These are phyloP conservation scores for Pythium angustatum DNA, from an alignment of 352 stramenopile genomes.

Conservation along the genomic window DNA sequence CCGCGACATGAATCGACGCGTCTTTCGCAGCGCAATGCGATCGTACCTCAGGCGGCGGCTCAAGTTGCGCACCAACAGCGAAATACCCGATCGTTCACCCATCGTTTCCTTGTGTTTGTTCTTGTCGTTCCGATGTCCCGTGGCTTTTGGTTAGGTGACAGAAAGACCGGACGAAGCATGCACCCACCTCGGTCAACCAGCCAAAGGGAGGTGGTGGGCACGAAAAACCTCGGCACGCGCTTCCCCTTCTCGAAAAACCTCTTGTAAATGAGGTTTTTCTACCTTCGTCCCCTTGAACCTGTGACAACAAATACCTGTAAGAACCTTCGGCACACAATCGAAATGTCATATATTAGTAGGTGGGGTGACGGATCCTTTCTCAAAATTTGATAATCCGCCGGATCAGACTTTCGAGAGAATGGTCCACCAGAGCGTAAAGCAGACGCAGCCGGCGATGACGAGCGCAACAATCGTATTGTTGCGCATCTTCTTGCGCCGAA, in stretches of 20 bases:
- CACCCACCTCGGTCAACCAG: slow-evolving; percentile 15
- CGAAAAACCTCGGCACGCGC: slow-evolving; percentile 17
- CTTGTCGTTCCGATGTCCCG: not conserved
- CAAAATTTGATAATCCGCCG: slow-evolving; percentile 12
- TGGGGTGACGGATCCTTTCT: not conserved
- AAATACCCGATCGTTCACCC: slow-evolving; percentile 74
- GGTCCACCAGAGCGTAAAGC: slow-evolving; percentile 97
- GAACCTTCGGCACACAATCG: no score
- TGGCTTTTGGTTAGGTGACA: slow-evolving; percentile 9
- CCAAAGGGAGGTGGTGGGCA: slow-evolving; percentile 3
- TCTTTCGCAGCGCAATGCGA: not conserved
- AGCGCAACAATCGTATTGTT: slow-evolving; percentile 97
- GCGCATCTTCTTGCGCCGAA: slow-evolving; percentile 94
- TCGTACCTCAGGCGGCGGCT: slow-evolving; percentile 82
- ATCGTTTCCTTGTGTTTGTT: slow-evolving; percentile 15
- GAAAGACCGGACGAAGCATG: slow-evolving; percentile 6
- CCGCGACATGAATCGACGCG: slow-evolving; percentile 2
- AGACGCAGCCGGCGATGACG: slow-evolving; percentile 95
- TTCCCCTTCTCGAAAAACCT: slow-evolving; percentile 12
- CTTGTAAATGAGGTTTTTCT: slow-evolving; percentile 17
- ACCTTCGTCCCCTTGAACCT: slow-evolving; percentile 16
- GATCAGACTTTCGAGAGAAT: slow-evolving; percentile 71
- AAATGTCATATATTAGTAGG: slow-evolving; percentile 15
- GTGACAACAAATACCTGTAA: no score
- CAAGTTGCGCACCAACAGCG: slow-evolving; percentile 93